Base-by-base conservation (phyloP, 805 yeast genomes). In the Kodamaea kaohsiungensis region DNA sequence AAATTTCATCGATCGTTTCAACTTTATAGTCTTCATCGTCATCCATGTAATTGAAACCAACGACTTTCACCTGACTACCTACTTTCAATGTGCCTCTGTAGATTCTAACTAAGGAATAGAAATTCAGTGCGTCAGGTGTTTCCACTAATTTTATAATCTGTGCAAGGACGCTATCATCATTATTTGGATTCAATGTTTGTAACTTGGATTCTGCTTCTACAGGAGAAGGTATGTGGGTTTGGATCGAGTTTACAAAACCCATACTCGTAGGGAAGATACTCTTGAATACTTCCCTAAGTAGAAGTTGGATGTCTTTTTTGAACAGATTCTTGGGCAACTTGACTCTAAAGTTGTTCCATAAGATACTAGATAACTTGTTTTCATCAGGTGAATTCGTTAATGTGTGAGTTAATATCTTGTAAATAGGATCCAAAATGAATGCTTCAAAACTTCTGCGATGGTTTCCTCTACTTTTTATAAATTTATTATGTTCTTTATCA, bases 401-500 rank as follows among this genome's bases (percentile, higher is more conserved):
- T 0, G 88, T 76, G 49, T 82, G 77, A 0, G 90, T 77, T 38
- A 86, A 70, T 7, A 92, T 65, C 65, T 93, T 92, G 71, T 91
- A 93, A 10, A 93, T 62, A 1, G 98, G 99, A 22, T 83, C 84
- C 7, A 91, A 70, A 7, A 95, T 77, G 60, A 91, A 87, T 46
- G 77, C 73, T 5, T 80, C 78, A 66, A 93, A 88, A 1, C 90
- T 66, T 51, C 83, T 40, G n/a, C 17, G 42, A 61, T 71, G 43
- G 48, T 56, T 51, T 56, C 35, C 55, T 67, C 64, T 27, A 48
- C 58, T 61, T 37, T 65, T 65, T 0, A 77, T 63, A 59, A 91
- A 86, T 51, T 71, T 78, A 8, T 81, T 77, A 1, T 71, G 59
- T 0, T 82, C 22, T 13, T 17, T 40, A 17, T 40, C 68, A 63